These are phyloP conservation scores for Psilocybe cyanescens DNA, from an alignment of 768 basidiomycete species.

Conservation along the genomic window DNA sequence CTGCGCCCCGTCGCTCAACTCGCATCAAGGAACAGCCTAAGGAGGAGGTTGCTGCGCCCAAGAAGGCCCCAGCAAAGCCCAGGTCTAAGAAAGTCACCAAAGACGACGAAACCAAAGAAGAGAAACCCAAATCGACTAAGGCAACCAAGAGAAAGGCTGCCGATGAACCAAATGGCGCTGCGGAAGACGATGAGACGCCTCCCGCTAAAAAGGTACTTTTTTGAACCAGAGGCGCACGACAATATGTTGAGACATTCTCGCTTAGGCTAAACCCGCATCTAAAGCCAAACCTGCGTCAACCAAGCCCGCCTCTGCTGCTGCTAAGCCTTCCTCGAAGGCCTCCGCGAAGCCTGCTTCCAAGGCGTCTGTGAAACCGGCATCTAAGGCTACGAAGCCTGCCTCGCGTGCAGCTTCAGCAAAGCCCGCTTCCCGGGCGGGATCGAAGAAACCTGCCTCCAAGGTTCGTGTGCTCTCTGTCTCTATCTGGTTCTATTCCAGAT, in stretches of 20 bases:
- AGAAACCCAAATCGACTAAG: constrained; percentile 55
- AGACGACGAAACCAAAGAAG: constrained; percentile 48
- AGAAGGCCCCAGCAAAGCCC: constrained; percentile 69
- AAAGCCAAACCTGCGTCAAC: constrained; percentile 40
- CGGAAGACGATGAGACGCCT: constrained; percentile 41
- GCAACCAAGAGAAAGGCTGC: constrained; percentile 49
- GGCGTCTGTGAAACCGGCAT: constrained; percentile 45
- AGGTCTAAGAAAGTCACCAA: constrained; percentile 57
- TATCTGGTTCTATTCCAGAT: constrained; percentile 3
- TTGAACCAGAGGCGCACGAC: constrained; percentile 7
- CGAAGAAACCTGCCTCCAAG: constrained; percentile 71
- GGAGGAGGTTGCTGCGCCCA: constrained; percentile 45
- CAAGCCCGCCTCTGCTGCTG: constrained; percentile 42
- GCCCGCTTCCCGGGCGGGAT: constrained; percentile 60
- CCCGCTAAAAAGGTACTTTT: constrained; percentile 65
- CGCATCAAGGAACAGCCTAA: constrained; percentile 79
- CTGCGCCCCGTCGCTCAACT: constrained; percentile 69
- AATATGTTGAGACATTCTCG: constrained; percentile 16
- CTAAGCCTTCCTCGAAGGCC: constrained; percentile 46
- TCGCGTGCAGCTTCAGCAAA: constrained; percentile 50
- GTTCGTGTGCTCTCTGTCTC: constrained; percentile 31
- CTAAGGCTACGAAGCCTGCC: constrained; percentile 45
- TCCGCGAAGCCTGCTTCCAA: constrained; percentile 48
- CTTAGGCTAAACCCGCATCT: constrained; percentile 47
- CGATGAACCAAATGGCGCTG: constrained; percentile 43